These are phyloP conservation scores for Phylloporus sp. DNA, from an alignment of 768 basidiomycete species.

Conservation along the genomic window DNA sequence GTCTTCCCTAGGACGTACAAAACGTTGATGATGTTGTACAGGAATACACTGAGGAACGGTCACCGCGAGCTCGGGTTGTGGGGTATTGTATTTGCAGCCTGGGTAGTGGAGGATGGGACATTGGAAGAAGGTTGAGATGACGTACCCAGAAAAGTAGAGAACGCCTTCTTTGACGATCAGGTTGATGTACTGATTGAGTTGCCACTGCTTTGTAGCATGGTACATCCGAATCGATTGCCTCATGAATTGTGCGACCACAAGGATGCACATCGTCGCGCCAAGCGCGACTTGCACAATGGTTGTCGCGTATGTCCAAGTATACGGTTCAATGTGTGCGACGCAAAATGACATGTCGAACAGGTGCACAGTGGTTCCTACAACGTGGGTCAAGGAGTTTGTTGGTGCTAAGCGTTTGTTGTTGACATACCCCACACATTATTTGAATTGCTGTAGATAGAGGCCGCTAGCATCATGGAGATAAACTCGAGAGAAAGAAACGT, in stretches of 20 bases:
- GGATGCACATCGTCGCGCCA: neutral
- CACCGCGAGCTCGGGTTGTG: neutral
- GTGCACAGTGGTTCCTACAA: neutral
- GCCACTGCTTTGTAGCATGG: neutral
- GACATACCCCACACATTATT: neutral
- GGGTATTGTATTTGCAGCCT: too few relatives aligned
- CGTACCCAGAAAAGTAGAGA: constrained; percentile 11
- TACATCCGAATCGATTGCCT: constrained; percentile 2
- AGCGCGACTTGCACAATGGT: neutral
- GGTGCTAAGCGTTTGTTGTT: neutral
- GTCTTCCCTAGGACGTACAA: neutral
- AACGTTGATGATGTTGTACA: neutral
- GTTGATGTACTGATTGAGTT: constrained; percentile 6
- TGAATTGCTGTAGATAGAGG: neutral
- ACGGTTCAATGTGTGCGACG: neutral
- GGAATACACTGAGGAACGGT: neutral
- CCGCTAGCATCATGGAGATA: neutral
- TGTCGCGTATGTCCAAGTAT: neutral
- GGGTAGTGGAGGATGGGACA: neutral
- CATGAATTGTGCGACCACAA: neutral
- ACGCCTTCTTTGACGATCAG: constrained; percentile 5
- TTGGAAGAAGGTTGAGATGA: neutral
- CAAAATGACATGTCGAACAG: neutral
- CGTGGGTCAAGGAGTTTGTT: neutral
- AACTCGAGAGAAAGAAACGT: neutral